phyloP scores from a whole-genome alignment of 2,329 filamentous ascomycete genomes.

The Cordyceps fumosorosea region DNA sequence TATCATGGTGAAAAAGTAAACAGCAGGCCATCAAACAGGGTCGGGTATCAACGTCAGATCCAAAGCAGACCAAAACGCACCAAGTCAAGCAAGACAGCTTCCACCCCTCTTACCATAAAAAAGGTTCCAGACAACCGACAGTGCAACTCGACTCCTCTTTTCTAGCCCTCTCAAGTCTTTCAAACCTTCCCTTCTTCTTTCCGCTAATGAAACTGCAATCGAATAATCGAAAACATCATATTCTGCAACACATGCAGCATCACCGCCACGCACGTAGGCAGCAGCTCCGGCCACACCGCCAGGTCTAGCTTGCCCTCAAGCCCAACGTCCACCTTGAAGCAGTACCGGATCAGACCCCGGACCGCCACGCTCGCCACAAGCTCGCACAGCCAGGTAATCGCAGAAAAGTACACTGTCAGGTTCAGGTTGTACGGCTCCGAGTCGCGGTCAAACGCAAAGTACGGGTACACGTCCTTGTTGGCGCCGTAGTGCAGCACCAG shows the following conservation, averaged over 20 bases:
- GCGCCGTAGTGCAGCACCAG: constrained; percentile 59
- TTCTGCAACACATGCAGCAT: constrained; percentile 65
- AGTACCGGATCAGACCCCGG: constrained; percentile 48
- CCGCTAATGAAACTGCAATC: constrained; percentile 48
- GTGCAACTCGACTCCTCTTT: not conserved
- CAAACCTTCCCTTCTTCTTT: not conserved
- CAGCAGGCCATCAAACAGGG: not conserved
- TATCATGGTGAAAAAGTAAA: not conserved
- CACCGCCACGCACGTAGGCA: constrained; percentile 59
- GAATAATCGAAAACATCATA: constrained; percentile 64
- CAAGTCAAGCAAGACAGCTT: not conserved
- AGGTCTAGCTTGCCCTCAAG: constrained; percentile 59
- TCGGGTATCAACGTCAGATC: constrained; percentile 1
- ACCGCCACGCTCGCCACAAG: constrained; percentile 55
- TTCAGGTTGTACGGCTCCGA: constrained; percentile 51
- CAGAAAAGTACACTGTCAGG: constrained; percentile 56
- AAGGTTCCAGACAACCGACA: not conserved
- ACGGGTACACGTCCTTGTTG: constrained; percentile 63
- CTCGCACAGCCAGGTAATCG: constrained; percentile 62
- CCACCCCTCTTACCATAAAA: not conserved
- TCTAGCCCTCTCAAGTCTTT: not conserved
- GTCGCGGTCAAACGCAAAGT: constrained; percentile 55
- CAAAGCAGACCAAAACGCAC: not conserved
- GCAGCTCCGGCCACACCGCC: constrained; percentile 58
- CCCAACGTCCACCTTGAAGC: constrained; percentile 56